Evolutionary conservation across 495 filamentous ascomycete species (phyloP).

Genomic region (Talaromyces ruber): DNA sequence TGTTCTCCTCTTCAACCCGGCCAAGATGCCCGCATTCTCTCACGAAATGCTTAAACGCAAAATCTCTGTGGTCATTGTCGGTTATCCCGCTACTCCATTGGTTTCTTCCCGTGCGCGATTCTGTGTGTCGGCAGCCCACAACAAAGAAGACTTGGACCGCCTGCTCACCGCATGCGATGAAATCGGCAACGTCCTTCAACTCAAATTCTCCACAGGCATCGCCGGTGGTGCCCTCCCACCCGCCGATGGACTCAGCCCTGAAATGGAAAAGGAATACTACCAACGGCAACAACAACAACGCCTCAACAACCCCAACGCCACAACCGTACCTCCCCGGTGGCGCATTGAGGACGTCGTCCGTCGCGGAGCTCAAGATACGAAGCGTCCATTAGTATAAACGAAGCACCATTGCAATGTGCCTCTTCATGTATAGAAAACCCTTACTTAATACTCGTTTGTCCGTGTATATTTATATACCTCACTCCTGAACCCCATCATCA

Average conservation of each 20-base stretch:
- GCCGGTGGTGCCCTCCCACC: slow-evolving; percentile 76
- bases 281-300: slow-evolving; percentile 27
- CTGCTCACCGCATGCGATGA: slow-evolving; percentile 86
- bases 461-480: not conserved
- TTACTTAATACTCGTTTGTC: not conserved
- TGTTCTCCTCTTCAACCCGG: slow-evolving; percentile 87
- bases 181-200: slow-evolving; percentile 81
- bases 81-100: slow-evolving; percentile 94
- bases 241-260: slow-evolving; percentile 55
- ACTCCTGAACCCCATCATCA: not conserved
- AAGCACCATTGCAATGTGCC: not conserved
- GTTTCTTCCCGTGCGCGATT: slow-evolving; percentile 91
- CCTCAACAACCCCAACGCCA: slow-evolving; percentile 17
- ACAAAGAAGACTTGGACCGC: slow-evolving; percentile 94
- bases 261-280: slow-evolving; percentile 57
- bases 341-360: slow-evolving; percentile 69
- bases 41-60: slow-evolving; percentile 97
- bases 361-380: slow-evolving; percentile 70
- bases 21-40: slow-evolving; percentile 95
- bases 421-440: not conserved
- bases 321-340: slow-evolving; percentile 68
- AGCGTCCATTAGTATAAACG: slow-evolving; percentile 44
- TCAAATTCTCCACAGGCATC: slow-evolving; percentile 93
- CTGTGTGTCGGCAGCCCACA: slow-evolving; percentile 93
- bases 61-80: slow-evolving; percentile 97